Conservation (phyloP, 2,329 filamentous ascomycete genomes). For the Talaromyces sp. region DNA sequence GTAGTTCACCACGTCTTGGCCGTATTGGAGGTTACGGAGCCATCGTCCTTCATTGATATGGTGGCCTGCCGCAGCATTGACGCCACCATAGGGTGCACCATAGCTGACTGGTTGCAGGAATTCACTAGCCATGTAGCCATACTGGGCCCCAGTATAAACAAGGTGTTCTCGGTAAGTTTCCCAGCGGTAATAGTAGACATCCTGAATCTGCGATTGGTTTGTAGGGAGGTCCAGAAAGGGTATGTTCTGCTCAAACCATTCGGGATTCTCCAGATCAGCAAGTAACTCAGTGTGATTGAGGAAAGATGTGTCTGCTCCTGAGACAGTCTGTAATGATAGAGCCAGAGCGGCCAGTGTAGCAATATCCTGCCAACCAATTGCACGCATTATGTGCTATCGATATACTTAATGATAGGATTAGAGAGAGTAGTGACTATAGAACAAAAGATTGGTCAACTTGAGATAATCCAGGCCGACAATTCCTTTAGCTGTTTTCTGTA, state of each 20-base stretch:
- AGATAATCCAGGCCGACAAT: background rate
- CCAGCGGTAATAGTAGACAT: conserved; percentile 47
- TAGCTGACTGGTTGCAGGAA: conserved; percentile 43
- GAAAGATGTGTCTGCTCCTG: background rate
- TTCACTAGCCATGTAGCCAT: conserved; percentile 42
- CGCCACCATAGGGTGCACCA: conserved; percentile 38
- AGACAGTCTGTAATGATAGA: background rate
- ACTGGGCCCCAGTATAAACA: conserved; percentile 36
- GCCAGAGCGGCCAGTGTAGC: background rate
- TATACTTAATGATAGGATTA: background rate
- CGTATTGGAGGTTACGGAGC: conserved; percentile 41
- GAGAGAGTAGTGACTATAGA: background rate
- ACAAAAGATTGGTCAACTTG: background rate
- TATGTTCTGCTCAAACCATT: background rate
- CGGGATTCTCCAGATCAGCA: background rate
- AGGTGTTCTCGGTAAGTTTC: conserved; percentile 42
- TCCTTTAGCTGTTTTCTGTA: background rate
- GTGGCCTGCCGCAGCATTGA: conserved; percentile 44
- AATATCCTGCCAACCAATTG: background rate
- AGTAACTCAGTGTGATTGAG: background rate
- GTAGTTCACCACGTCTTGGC: conserved; percentile 39
- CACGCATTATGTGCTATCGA: background rate
- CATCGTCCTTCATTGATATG: conserved; percentile 43
- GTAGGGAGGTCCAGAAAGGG: background rate
- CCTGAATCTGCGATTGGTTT: conserved; percentile 14